Evolutionary conservation across 106 monocot species (phyloP).

Genomic region (Acanthochlamys bracteata): DNA sequence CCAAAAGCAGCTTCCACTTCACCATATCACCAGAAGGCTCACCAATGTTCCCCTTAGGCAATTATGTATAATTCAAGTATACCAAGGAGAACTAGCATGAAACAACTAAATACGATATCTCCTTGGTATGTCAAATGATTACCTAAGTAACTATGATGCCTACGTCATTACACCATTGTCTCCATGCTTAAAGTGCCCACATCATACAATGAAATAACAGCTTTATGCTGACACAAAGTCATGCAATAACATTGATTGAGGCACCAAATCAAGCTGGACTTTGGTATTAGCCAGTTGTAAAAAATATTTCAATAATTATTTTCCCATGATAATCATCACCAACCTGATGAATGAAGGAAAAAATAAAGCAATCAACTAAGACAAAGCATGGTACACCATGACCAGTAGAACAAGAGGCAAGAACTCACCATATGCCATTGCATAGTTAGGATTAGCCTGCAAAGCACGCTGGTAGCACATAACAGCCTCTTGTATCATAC

Average conservation of each 20-base stretch:
- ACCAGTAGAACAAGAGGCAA: not conserved
- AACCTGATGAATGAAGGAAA: conserved; percentile 4
- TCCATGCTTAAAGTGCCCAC: no score
- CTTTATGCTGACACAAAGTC: not conserved
- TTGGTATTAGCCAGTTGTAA: not conserved
- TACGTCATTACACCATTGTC: no score
- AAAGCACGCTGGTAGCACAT: conserved; percentile 78
- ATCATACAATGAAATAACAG: no score
- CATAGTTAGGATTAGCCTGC: conserved; percentile 62
- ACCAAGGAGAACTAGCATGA: not conserved
- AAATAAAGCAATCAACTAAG: conserved; percentile 1
- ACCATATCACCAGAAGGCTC: not conserved
- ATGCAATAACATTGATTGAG: not conserved
- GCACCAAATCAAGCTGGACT: not conserved
- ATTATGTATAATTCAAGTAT: not conserved
- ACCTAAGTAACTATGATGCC: not conserved
- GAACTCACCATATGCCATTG: conserved; percentile 77
- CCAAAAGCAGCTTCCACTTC: conserved; percentile 4
- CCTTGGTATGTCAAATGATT: not conserved
- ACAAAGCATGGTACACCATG: not conserved
- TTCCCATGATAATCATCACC: conserved; percentile 3
- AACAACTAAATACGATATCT: not conserved
- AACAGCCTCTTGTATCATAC: conserved; percentile 84
- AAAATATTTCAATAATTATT: not conserved
- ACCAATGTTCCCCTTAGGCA: not conserved